These are phyloP conservation scores for Tranzscheliella williamsii DNA, from an alignment of 1,284 basidiomycete genomes.

Conservation along the genomic window DNA sequence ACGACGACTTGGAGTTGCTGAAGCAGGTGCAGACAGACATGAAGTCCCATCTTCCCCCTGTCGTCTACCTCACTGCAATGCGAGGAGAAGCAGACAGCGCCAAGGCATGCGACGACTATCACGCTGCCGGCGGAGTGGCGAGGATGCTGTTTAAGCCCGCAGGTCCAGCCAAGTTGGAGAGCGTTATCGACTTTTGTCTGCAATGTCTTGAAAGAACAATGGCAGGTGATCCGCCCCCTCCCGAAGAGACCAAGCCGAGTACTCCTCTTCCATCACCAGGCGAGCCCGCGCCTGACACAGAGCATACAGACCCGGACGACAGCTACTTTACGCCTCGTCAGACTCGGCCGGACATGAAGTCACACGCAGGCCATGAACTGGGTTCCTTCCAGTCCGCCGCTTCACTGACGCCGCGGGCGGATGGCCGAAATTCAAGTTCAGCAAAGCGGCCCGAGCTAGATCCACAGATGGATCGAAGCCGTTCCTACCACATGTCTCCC, in stretches of 20 bases:
- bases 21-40: constrained; percentile 15
- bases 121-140: constrained; percentile 81
- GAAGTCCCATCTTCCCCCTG: constrained; percentile 66
- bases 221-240: constrained; percentile 31
- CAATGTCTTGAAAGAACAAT: constrained; percentile 65
- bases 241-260: constrained; percentile 40
- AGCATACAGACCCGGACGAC: constrained; percentile 23
- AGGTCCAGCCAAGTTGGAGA: constrained; percentile 75
- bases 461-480: constrained; percentile 10
- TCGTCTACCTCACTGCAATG: constrained; percentile 74
- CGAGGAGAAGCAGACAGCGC: constrained; percentile 71
- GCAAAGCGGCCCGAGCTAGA: constrained; percentile 13
- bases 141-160: constrained; percentile 85
- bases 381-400: constrained; percentile 32
- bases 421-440: constrained; percentile 2
- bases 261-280: constrained; percentile 43
- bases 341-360: constrained; percentile 25
- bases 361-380: constrained; percentile 12
- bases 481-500: constrained; percentile 50
- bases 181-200: constrained; percentile 73
- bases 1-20: constrained; percentile 74
- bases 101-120: constrained; percentile 70
- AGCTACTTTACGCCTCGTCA: constrained; percentile 41
- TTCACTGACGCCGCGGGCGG: constrained; percentile 17
- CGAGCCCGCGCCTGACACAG: constrained; percentile 4